These are phyloP conservation scores for Apiotrichum laibachii DNA, from an alignment of 1,284 basidiomycete genomes.

Conservation along the genomic window DNA sequence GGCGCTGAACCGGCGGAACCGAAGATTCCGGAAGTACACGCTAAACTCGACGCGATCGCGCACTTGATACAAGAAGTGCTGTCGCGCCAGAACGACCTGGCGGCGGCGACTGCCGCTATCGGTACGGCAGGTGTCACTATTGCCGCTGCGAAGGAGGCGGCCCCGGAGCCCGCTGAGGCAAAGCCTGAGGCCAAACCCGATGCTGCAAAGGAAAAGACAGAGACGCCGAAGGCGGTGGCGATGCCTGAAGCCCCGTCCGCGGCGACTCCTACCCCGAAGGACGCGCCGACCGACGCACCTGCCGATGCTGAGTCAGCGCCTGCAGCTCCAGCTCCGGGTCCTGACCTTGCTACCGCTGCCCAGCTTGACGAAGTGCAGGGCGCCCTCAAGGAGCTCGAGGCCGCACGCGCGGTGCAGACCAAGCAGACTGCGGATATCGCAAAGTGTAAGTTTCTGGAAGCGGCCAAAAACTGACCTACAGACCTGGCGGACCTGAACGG, in stretches of 20 bases:
- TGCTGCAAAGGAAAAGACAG: slow-evolving; percentile 15
- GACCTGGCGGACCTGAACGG: slow-evolving; percentile 52
- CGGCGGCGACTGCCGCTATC: not conserved
- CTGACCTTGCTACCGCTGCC: slow-evolving; percentile 3
- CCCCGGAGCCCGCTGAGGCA: too few relatives aligned
- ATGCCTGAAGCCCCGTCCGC: not conserved
- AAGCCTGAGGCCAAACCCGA: not conserved
- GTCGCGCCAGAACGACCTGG: slow-evolving; percentile 6
- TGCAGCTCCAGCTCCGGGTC: not conserved
- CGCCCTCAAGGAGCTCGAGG: slow-evolving; percentile 39
- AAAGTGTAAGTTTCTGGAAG: slow-evolving; percentile 37
- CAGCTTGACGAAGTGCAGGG: slow-evolving; percentile 37
- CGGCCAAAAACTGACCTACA: slow-evolving; percentile 14
- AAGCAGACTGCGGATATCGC: slow-evolving; percentile 49
- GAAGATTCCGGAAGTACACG: slow-evolving; percentile 26
- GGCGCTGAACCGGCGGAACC: slow-evolving; percentile 11
- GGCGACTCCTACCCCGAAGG: not conserved
- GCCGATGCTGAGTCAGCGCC: not conserved
- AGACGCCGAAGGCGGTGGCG: slow-evolving; percentile 26
- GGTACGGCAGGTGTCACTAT: not conserved
- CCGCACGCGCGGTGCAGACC: slow-evolving; percentile 36
- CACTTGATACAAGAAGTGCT: slow-evolving; percentile 38
- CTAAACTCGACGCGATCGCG: slow-evolving; percentile 43
- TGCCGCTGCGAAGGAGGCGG: not conserved
- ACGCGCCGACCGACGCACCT: not conserved